Evolutionary conservation across 1,139 yeast genomes (phyloP).

Genomic region (Scheffersomyces cryptocercus): DNA sequence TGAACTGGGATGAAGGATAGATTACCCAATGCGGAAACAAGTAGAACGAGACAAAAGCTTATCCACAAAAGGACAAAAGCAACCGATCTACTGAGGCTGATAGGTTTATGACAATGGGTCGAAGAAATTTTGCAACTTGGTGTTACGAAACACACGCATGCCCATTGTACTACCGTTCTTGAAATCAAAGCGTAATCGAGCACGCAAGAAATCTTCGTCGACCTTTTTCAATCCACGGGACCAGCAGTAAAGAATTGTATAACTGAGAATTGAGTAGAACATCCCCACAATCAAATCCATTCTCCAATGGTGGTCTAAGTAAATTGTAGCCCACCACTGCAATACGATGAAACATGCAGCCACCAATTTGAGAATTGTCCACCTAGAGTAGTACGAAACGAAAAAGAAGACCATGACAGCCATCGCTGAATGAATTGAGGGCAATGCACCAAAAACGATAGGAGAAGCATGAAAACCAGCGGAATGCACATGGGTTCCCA

Average conservation of each 20-base stretch:
- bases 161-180: conserved; percentile 52
- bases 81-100: not conserved
- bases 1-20: too few species aligned
- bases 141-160: conserved; percentile 56
- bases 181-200: conserved; percentile 34
- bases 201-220: conserved; percentile 28
- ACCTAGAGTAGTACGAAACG: conserved; percentile 41
- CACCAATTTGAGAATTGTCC: conserved; percentile 33
- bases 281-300: conserved; percentile 58
- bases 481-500: conserved; percentile 63
- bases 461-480: conserved; percentile 68
- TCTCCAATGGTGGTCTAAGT: conserved; percentile 71
- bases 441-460: conserved; percentile 71
- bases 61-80: conserved; percentile 1
- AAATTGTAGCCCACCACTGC: conserved; percentile 79
- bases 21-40: too few species aligned
- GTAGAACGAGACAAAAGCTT: conserved; percentile 11
- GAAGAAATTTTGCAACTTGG: conserved; percentile 48
- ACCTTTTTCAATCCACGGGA: conserved; percentile 21
- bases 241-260: conserved; percentile 32
- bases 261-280: conserved; percentile 47
- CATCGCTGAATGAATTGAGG: conserved; percentile 67
- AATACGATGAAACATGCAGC: conserved; percentile 43
- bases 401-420: conserved; percentile 55
- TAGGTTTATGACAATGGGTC: conserved; percentile 39